Evolutionary conservation across 1,284 basidiomycete species (phyloP), one percentile per base, ranked within the genome.

Genomic region (Albatrellus sp.): DNA sequence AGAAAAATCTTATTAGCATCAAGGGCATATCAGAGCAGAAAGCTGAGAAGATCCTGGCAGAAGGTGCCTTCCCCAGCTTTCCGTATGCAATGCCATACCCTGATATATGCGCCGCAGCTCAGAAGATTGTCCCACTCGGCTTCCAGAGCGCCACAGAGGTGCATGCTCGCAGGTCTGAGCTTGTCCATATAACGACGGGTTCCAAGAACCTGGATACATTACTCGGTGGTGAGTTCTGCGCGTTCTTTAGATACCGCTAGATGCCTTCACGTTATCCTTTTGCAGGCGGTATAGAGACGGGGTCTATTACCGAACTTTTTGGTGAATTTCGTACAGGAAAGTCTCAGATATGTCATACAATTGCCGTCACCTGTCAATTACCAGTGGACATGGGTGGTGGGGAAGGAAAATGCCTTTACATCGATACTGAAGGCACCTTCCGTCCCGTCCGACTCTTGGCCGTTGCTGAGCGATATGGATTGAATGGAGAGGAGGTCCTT

Each of bases 281-380:
- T 19, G 33, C 50, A 90, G 88, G 89, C 46, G 96, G 96, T 7
- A 90, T 99, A 55, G 96, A 99, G 68, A 99, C 96, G 10, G 96
- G 96, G 34, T 88, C 92, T 1, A 97, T 99, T 60, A 99, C 96
- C 0, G 96, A 99, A 63, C 69, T 99, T 19, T 98, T 97, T 66
- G 96, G 96, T 54, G 96, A 99, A 66, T 99, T 98, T 66, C 74
- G 96, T 54, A 98, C 96, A 8, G 96, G 96, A 47, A 98, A 99
- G 67, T 96, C 91, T 32, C 96, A 99, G 59, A 75, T 99, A 43
- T 98, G 96, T 61, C 96, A 99, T 60, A 98, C 94, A 0, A 77
- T 99, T 32, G 92, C 96, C 0, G 96, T 98, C 12, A 98, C 94
- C 5, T 99, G 96, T 60, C 96, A 97, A 69, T 76, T 98, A 7